phyloP scores from a whole-genome alignment of 305 asterid genomes.

The Fraxinus velutina region DNA sequence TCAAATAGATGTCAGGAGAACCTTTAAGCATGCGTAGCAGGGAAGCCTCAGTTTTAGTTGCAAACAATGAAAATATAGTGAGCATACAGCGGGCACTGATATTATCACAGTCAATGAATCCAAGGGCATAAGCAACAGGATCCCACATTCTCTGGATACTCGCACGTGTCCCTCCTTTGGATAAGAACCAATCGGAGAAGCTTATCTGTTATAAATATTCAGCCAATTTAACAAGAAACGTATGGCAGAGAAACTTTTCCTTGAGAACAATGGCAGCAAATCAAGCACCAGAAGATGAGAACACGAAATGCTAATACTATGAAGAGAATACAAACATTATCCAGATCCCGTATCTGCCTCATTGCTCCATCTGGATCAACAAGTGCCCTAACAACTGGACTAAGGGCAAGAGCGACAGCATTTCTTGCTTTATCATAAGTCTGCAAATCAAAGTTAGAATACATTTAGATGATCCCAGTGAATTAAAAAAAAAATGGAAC shows the following conservation, averaged over 20 bases:
- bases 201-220: slow-evolving; percentile 53
- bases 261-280: slow-evolving; percentile 9
- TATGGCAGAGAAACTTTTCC: neutral
- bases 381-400: slow-evolving; percentile 98
- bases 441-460: slow-evolving; percentile 44
- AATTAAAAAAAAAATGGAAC: neutral
- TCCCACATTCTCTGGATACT: slow-evolving; percentile 99
- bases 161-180: slow-evolving; percentile 91
- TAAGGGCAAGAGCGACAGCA: slow-evolving; percentile 95
- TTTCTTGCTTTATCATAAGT: slow-evolving; percentile 90
- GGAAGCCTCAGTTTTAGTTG: slow-evolving; percentile 98
- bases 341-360: slow-evolving; percentile 73
- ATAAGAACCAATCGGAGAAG: slow-evolving; percentile 96
- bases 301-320: slow-evolving; percentile 10
- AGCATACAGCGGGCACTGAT: slow-evolving; percentile 99
- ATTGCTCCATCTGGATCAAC: slow-evolving; percentile 98
- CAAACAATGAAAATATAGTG: slow-evolving; percentile 91
- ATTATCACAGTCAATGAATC: slow-evolving; percentile 95
- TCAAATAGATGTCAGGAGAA: slow-evolving; percentile 90
- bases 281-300: slow-evolving; percentile 9
- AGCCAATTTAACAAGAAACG: slow-evolving; percentile 15
- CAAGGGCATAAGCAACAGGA: slow-evolving; percentile 99
- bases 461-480: slow-evolving; percentile 16
- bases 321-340: slow-evolving; percentile 53
- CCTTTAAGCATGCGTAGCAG: slow-evolving; percentile 96